phyloP scores from a whole-genome alignment of 1,284 basidiomycete species.

The Laetiporus sulphureus region DNA sequence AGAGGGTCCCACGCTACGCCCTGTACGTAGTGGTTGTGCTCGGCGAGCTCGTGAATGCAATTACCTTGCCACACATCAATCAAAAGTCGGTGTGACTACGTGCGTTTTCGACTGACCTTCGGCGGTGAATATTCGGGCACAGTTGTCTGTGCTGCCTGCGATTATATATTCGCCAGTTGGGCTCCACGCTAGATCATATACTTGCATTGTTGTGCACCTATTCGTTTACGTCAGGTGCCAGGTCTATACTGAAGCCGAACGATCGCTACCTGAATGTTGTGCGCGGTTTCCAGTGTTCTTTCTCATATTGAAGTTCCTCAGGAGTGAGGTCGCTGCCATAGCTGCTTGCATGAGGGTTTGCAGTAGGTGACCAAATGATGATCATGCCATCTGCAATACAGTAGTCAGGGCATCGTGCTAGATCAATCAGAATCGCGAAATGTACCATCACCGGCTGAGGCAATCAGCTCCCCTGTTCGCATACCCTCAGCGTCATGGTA shows the following conservation, averaged over 20 bases:
- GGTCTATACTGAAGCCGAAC: too few relatives aligned
- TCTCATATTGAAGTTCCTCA: conserved; percentile 84
- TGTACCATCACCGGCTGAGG: conserved; percentile 92
- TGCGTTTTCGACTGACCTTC: conserved; percentile 72
- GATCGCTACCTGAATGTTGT: conserved; percentile 82
- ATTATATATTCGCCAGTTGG: conserved; percentile 92
- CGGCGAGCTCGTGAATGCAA: conserved; percentile 78
- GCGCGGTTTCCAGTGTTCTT: conserved; percentile 93
- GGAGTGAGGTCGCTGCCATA: conserved; percentile 72
- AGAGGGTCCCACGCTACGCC: conserved; percentile 96
- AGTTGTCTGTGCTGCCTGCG: conserved; percentile 95
- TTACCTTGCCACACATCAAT: conserved; percentile 43
- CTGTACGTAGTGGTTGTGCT: conserved; percentile 93
- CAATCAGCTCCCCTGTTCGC: conserved; percentile 72
- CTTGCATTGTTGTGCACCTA: conserved; percentile 85
- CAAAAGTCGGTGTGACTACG: conserved; percentile 7
- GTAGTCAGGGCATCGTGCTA: conserved; percentile 10
- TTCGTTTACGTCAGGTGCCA: too few relatives aligned
- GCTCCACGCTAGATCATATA: conserved; percentile 97
- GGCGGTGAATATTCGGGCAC: conserved; percentile 77
- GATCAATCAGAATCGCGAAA: too few relatives aligned
- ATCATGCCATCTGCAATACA: conserved; percentile 82
- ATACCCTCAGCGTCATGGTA: too few relatives aligned
- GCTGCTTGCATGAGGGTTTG: conserved; percentile 59
- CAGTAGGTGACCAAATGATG: conserved; percentile 88